These are phyloP conservation scores for Daedaleopsis nitida DNA, from an alignment of 768 basidiomycete species.

Conservation along the genomic window DNA sequence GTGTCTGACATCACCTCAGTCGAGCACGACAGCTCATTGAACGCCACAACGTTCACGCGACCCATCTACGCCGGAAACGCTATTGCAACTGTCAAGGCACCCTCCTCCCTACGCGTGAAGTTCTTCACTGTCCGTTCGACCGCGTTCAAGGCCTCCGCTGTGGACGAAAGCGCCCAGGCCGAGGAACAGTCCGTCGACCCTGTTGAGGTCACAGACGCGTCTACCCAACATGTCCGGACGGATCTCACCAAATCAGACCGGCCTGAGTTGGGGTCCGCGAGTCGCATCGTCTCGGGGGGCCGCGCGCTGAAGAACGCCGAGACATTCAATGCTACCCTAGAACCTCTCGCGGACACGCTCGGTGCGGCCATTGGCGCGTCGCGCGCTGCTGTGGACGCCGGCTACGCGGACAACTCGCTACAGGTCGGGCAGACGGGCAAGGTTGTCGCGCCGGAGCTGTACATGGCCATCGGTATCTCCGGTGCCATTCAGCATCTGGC, in stretches of 20 bases:
- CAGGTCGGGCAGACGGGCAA: constrained; percentile 99
- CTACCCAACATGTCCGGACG: constrained; percentile 69
- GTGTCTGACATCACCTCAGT: constrained; percentile 90
- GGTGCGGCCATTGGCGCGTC: constrained; percentile 98
- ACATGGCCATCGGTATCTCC: constrained; percentile 95
- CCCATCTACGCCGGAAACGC: constrained; percentile 99
- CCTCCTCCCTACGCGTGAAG: constrained; percentile 79
- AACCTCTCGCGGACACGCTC: constrained; percentile 90
- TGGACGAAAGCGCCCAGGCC: constrained; percentile 54
- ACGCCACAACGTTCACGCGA: constrained; percentile 84
- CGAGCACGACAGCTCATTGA: constrained; percentile 66
- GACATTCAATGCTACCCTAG: constrained; percentile 83
- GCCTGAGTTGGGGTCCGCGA: constrained; percentile 87
- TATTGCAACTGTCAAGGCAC: constrained; percentile 85
- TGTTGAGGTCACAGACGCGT: constrained; percentile 55
- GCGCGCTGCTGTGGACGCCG: constrained; percentile 96
- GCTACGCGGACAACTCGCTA: constrained; percentile 95
- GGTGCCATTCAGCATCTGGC: constrained; percentile 99
- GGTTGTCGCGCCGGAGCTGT: constrained; percentile 95
- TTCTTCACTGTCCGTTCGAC: constrained; percentile 95
- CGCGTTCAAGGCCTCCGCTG: constrained; percentile 72
- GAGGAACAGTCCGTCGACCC: constrained; percentile 65
- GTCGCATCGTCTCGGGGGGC: constrained; percentile 91
- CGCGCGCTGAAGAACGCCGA: constrained; percentile 93
- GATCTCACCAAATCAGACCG: constrained; percentile 87